Conservation (phyloP, 129 eudicot species). For the Escallonia rubra region DNA sequence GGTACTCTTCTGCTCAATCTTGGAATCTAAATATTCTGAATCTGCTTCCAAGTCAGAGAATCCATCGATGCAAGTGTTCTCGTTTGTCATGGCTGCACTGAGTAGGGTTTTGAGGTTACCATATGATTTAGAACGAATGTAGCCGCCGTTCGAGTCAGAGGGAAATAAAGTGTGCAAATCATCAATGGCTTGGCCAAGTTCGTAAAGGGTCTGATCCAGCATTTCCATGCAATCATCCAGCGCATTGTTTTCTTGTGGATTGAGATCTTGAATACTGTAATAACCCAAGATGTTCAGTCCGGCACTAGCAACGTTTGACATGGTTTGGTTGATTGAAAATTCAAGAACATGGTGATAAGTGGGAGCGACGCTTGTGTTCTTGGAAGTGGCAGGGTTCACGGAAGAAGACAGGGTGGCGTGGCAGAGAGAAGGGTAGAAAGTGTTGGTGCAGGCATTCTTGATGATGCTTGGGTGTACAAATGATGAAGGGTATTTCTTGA, state of each 20-base stretch:
- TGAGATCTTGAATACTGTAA: slow-evolving; percentile 21
- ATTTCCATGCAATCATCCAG: slow-evolving; percentile 54
- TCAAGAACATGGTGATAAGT: slow-evolving; percentile 33
- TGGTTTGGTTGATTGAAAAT: slow-evolving; percentile 40
- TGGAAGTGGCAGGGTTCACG: not conserved
- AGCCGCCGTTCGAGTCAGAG: not conserved
- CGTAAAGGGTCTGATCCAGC: slow-evolving; percentile 65
- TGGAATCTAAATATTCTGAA: not conserved
- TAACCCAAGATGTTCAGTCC: slow-evolving; percentile 11
- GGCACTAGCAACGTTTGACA: slow-evolving; percentile 22
- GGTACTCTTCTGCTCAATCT: not conserved
- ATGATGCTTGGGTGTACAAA: slow-evolving; percentile 21
- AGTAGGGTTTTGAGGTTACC: slow-evolving; percentile 63
- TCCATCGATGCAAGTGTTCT: slow-evolving; percentile 79
- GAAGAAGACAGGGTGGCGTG: slow-evolving; percentile 39
- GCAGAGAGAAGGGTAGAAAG: slow-evolving; percentile 62
- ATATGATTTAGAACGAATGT: slow-evolving; percentile 10
- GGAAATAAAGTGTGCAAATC: slow-evolving; percentile 17
- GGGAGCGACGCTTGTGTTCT: slow-evolving; percentile 5
- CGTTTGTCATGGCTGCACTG: slow-evolving; percentile 91
- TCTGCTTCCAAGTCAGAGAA: slow-evolving; percentile 35
- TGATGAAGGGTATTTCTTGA: not conserved
- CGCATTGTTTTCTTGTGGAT: slow-evolving; percentile 29
- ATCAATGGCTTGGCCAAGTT: slow-evolving; percentile 44
- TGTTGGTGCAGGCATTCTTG: slow-evolving; percentile 52